Conservation (phyloP, 129 eudicot species). For the Centrapalus pauciflorus region DNA sequence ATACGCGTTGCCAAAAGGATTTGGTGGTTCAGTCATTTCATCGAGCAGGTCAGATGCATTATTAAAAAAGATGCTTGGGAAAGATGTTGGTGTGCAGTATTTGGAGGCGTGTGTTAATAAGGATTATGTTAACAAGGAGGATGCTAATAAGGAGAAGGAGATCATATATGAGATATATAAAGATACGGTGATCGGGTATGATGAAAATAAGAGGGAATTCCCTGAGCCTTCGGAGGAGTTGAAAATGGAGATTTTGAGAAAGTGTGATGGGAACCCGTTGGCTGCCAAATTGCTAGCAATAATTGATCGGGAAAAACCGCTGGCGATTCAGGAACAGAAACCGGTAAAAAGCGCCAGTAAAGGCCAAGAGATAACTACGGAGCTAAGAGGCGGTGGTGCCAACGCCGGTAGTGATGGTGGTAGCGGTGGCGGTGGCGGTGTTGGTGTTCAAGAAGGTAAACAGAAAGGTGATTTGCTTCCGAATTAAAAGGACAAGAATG, state of each 20-base stretch:
- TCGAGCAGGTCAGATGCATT: slow-evolving; percentile 26
- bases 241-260: slow-evolving; percentile 12
- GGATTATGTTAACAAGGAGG: no score
- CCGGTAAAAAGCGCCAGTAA: background rate
- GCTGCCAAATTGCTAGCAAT: slow-evolving; percentile 39
- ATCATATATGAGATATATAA: slow-evolving; percentile 21
- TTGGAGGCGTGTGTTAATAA: no score
- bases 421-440: background rate
- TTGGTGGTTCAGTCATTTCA: slow-evolving; percentile 35
- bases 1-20: slow-evolving; percentile 41
- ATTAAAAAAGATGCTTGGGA: slow-evolving; percentile 34
- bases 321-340: background rate
- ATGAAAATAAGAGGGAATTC: slow-evolving; percentile 19
- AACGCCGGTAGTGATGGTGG: background rate
- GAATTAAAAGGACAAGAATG: background rate
- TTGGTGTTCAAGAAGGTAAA: background rate
- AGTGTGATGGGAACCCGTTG: slow-evolving; percentile 38
- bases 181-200: slow-evolving; percentile 26
- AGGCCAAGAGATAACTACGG: background rate
- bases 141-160: no score
- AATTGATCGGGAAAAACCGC: slow-evolving; percentile 15
- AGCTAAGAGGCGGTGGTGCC: background rate
- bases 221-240: background rate
- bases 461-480: background rate
- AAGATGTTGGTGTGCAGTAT: slow-evolving; percentile 23